Evolutionary conservation across 805 yeast genomes (phyloP), one percentile per base, ranked within the genome.

Genomic region (Barnettozyma californica): DNA sequence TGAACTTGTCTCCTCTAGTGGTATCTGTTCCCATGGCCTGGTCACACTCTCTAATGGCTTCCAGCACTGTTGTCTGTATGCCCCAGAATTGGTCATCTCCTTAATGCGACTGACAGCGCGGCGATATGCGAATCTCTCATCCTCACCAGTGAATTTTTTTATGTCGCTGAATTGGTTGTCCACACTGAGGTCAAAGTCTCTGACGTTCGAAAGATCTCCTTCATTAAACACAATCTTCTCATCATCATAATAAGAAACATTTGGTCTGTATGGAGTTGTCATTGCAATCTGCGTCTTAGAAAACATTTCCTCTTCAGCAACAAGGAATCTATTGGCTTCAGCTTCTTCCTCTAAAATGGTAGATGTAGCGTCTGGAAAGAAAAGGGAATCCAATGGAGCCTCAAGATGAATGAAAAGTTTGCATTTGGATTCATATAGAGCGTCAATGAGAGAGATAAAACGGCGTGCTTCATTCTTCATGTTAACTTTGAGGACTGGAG

Each of bases 101-200:
- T 71, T 70, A 34, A 84, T 71, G 53, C 91, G 67, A 56, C 83
- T 79, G 1, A 83, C 81, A 0, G 91, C 90, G 54, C 91, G 66
- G 52, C 78, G 80, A 57, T 76, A 84, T 3, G 91, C 89, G 65
- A 84, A 84, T 65, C 74, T 75, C 59, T 84, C 91, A 63, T 84
- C 91, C 56, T 84, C 88, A 21, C 91, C 91, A 0, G 89, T 84
- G 56, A 84, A 84, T 9, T 81, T 79, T 10, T 70, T 68, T 18
- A 74, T 61, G 45, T 80, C 71, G 13, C 75, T 69, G 54, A 71
- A 80, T 55, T 79, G 69, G 10, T 65, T 46, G 9, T 49, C 49
- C 5, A 35, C 65, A 47, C 52, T 47, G 18, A 55, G 50, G 26
- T 55, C 60, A 34, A 55, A 55, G 41, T 23, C 50, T 21, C 50